Conservation (phyloP, 257 asterid species). For the Solanum tarijense region DNA sequence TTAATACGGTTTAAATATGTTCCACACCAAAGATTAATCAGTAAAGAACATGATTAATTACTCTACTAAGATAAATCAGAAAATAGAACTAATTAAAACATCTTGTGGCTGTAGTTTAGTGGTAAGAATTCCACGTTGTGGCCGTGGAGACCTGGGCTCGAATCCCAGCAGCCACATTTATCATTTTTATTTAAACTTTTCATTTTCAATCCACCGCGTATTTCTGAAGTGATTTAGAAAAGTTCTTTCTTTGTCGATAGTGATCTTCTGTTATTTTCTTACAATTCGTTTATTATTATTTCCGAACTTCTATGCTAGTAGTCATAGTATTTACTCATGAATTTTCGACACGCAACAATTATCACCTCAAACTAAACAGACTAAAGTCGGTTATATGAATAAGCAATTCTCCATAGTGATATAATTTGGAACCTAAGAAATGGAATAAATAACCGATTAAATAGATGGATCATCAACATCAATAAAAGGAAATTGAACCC, state of each 20-base stretch:
- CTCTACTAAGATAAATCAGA: fast-evolving
- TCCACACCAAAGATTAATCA: background rate
- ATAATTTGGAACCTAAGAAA: too few relatives aligned
- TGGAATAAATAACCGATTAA: background rate
- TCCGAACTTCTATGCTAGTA: too few relatives aligned
- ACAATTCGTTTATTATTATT: too few relatives aligned
- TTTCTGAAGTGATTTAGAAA: too few relatives aligned
- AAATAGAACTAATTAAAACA: background rate
- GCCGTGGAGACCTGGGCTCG: constrained; percentile 99
- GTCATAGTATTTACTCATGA: background rate
- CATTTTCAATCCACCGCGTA: too few relatives aligned
- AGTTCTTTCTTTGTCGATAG: too few relatives aligned
- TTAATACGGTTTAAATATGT: background rate
- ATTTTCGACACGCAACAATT: background rate
- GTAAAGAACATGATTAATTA: background rate
- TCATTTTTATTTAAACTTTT: too few relatives aligned
- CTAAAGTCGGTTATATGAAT: too few relatives aligned
- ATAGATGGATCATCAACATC: background rate
- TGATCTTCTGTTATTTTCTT: too few relatives aligned
- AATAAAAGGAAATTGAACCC: background rate
- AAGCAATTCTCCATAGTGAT: too few relatives aligned
- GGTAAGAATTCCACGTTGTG: constrained; percentile 99
- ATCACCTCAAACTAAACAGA: background rate
- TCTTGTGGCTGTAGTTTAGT: constrained; percentile 86
- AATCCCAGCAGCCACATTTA: constrained; percentile 98